Percentiles rank a stretch among this genome's conserved stretches.
Evolutionary conservation across 495 filamentous ascomycete genomes (phyloP).

Genomic region (Articulospora tetracladia): DNA sequence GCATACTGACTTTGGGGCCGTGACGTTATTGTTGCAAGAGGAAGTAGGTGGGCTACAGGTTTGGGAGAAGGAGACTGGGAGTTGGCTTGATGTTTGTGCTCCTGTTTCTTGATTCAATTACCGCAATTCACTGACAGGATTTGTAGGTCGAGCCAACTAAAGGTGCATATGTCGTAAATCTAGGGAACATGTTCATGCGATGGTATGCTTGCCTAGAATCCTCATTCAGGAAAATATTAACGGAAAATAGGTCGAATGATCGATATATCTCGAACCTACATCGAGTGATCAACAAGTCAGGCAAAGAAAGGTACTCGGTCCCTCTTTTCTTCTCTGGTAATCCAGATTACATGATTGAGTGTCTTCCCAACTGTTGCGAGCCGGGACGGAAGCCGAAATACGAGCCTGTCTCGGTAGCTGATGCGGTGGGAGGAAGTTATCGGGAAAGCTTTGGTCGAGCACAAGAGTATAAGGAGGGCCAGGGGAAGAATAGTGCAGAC

Average conservation of each 20-base stretch:
- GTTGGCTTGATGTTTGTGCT: background rate
- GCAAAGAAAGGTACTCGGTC: conserved; percentile 36
- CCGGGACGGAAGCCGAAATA: conserved; percentile 18
- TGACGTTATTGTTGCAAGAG: background rate
- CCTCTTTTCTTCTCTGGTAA: conserved; percentile 34
- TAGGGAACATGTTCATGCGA: conserved; percentile 1
- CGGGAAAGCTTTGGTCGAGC: background rate
- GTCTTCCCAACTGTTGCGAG: conserved; percentile 1
- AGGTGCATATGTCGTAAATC: conserved; percentile 2
- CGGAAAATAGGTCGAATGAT: conserved; percentile 24
- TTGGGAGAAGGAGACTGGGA: background rate
- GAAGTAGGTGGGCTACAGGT: background rate
- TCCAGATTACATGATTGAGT: background rate
- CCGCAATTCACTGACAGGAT: background rate
- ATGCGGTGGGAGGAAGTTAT: background rate
- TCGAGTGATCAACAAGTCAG: conserved; percentile 36
- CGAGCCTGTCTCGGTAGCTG: background rate
- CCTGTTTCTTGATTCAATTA: no score
- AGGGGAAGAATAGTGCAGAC: background rate
- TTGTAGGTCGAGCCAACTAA: background rate
- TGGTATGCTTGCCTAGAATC: background rate
- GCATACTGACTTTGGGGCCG: background rate
- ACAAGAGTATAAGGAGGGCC: background rate
- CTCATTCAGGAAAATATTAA: background rate
- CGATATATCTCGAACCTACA: conserved; percentile 38